Base-by-base conservation (phyloP, 805 yeast species). In the Teunomyces gatunensis region DNA sequence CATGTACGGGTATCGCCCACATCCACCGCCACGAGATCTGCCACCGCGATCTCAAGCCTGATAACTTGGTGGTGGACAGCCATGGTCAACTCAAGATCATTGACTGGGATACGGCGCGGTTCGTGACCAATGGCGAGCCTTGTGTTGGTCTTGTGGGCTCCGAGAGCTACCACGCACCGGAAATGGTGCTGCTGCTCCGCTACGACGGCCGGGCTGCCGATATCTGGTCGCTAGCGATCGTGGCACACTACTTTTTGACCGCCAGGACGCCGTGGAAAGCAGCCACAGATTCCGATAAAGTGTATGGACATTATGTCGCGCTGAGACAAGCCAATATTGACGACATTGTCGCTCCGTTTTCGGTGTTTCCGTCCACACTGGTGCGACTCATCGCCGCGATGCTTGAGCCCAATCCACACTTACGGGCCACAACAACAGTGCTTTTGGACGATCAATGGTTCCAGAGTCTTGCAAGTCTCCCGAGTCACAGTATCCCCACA, bases 21-120 rank as follows among this genome's bases (percentile, higher is more conserved):
- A 49, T 79, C 36, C 83, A 79, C 50, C 29, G 23, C 7, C 42
- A 46, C 2, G 59, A 61, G 20, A 52, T 76, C 12, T 71, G 76
- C 49, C 84, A 79, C 55, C 63, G 83, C 35, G 84, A 79, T 59
- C 55, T 79, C 45, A 79, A 79, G 58, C 62, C 74, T 20, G 78
- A 70, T 23, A 79, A 79, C 50, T 53, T 78, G 41, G 68, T 78
- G 29, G 42, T 78, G 17, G 65, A 56, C 39, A 18, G 44, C 12
- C 28, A 15, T 1, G 69, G 69, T 0, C 41, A 47, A 2, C 52
- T 77, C 36, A 79, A 78, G 54, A 51, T 79, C 15, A 73, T 79
- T 28, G 84, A 79, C 50, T 69, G 69, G 47, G 68, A 63, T 6
- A 65, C 74, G 7, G 66, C 71, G 2, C 34, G 53, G 7, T 30